These are phyloP conservation scores for Nitzschia sp. DNA, from an alignment of 108 stramenopile species.

Conservation along the genomic window DNA sequence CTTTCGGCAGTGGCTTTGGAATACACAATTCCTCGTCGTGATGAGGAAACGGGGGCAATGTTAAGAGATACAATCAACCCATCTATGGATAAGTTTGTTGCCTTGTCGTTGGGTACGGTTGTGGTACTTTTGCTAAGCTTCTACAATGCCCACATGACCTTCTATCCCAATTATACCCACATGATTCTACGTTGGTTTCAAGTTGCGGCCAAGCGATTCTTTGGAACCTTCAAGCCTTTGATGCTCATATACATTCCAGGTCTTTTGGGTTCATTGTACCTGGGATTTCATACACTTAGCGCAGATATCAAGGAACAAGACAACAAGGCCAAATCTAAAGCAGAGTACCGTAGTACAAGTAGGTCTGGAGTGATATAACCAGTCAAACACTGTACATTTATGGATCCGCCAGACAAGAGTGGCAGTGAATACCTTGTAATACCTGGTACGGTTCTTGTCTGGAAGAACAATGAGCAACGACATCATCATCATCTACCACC, in stretches of 20 bases:
- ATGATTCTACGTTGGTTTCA: constrained; percentile 30
- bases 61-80: constrained; percentile 2
- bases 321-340: background rate
- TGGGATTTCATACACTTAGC: background rate
- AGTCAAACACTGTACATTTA: too few relatives aligned
- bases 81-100: constrained; percentile 45
- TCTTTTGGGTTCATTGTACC: constrained; percentile 17
- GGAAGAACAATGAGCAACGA: too few relatives aligned
- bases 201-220: constrained; percentile 13
- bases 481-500: too few relatives aligned
- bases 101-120: constrained; percentile 27
- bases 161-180: constrained; percentile 39
- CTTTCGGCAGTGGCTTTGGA: constrained; percentile 44
- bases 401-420: too few relatives aligned
- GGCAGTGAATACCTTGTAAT: too few relatives aligned
- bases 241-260: constrained; percentile 34
- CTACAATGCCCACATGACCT: constrained; percentile 47
- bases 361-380: too few relatives aligned
- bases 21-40: constrained; percentile 26
- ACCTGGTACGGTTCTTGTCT: too few relatives aligned
- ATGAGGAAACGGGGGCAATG: constrained; percentile 8
- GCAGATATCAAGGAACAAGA: background rate
- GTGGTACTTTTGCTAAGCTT: constrained; percentile 43
- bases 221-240: constrained; percentile 33
- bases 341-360: background rate